Evolutionary conservation across 495 filamentous ascomycete genomes (phyloP).

Genomic region (Collariella sp.): DNA sequence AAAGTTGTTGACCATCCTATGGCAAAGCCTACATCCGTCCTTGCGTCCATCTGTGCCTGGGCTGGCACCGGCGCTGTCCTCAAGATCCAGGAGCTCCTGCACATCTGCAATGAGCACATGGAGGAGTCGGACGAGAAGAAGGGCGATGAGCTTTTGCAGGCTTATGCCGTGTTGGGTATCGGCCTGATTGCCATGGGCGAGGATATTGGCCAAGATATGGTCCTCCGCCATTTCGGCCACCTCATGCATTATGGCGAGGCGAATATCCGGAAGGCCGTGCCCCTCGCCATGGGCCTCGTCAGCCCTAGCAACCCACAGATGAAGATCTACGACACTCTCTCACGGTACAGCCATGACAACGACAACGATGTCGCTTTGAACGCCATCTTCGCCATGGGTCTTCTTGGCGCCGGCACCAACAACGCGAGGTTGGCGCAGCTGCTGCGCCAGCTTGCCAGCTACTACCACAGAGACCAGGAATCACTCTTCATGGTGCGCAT

Average conservation of each 20-base stretch:
- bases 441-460: slow-evolving; percentile 87
- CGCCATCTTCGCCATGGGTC: slow-evolving; percentile 98
- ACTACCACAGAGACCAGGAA: slow-evolving; percentile 94
- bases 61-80: slow-evolving; percentile 93
- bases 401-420: slow-evolving; percentile 94
- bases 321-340: slow-evolving; percentile 98
- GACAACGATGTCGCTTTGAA: slow-evolving; percentile 98
- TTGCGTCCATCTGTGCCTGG: slow-evolving; percentile 95
- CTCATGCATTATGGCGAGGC: slow-evolving; percentile 98
- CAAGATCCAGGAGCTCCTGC: slow-evolving; percentile 90
- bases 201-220: slow-evolving; percentile 98
- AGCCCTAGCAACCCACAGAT: slow-evolving; percentile 98
- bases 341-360: slow-evolving; percentile 97
- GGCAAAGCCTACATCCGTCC: slow-evolving; percentile 78
- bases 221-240: slow-evolving; percentile 92
- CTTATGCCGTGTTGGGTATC: slow-evolving; percentile 91
- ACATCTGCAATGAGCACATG: slow-evolving; percentile 95
- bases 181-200: slow-evolving; percentile 96
- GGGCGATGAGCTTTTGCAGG: slow-evolving; percentile 85
- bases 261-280: slow-evolving; percentile 93
- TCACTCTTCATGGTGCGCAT: slow-evolving; percentile 98
- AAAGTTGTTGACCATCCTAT: slow-evolving; percentile 95
- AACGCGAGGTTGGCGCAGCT: slow-evolving; percentile 95
- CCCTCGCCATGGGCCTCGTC: slow-evolving; percentile 93
- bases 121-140: slow-evolving; percentile 87